Evolutionary conservation across 495 filamentous ascomycete species (phyloP).

Genomic region (Aspergillus leporis): DNA sequence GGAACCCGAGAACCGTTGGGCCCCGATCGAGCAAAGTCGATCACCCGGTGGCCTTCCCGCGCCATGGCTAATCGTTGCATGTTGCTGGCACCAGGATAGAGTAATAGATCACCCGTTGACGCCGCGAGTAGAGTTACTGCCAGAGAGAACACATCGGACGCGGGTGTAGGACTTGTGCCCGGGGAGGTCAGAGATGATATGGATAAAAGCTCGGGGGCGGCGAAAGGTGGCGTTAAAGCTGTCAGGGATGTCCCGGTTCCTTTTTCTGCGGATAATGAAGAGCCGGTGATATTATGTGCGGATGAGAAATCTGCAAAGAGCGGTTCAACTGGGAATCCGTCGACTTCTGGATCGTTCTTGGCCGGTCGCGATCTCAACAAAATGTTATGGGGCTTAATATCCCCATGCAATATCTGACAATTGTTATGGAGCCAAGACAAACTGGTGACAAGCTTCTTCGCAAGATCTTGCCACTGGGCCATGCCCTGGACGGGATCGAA

Average conservation of each 20-base stretch:
- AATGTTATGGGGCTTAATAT: conserved; percentile 59
- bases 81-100: conserved; percentile 50
- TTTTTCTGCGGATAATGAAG: conserved; percentile 17
- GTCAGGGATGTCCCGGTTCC: conserved; percentile 32
- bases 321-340: conserved; percentile 39
- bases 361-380: conserved; percentile 24
- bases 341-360: conserved; percentile 11
- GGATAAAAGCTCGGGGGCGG: conserved; percentile 56
- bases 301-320: conserved; percentile 63
- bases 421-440: conserved; percentile 52
- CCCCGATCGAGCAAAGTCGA: conserved; percentile 46
- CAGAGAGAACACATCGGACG: conserved; percentile 56
- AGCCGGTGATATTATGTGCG: conserved; percentile 35
- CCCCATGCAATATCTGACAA: conserved; percentile 52
- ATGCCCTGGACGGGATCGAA: conserved; percentile 51
- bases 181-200: conserved; percentile 34
- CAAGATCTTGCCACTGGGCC: conserved; percentile 44
- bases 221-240: conserved; percentile 59
- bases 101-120: conserved; percentile 51
- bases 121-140: conserved; percentile 57
- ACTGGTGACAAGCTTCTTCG: conserved; percentile 48
- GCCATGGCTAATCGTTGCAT: conserved; percentile 49
- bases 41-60: conserved; percentile 46
- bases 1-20: conserved; percentile 42
- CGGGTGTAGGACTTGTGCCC: conserved; percentile 31